A percentile compares a stretch with the other conserved stretches of the same genome.
Evolutionary conservation across 2,329 filamentous ascomycete genomes (phyloP).

Genomic region (Alternaria brassicae): DNA sequence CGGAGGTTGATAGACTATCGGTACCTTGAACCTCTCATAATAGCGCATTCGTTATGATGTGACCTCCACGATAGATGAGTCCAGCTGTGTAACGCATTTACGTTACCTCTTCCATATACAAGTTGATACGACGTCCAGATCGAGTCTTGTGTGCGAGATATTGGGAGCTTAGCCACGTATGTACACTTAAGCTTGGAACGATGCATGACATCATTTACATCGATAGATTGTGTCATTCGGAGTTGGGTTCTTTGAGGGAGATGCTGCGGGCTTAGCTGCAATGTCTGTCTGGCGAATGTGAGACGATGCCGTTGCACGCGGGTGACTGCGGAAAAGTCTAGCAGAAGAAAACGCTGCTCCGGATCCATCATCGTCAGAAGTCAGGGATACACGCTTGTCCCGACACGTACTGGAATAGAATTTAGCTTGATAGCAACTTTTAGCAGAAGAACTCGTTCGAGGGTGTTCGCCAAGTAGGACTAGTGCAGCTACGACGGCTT

Average conservation of each 20-base stretch:
- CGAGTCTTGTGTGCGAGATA: background rate
- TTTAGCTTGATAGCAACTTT: background rate
- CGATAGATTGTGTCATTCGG: no score
- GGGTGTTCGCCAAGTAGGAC: background rate
- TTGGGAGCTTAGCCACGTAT: no score
- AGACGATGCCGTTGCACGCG: background rate
- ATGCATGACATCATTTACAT: no score
- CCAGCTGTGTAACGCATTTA: background rate
- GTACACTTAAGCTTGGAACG: no score
- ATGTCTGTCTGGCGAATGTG: background rate
- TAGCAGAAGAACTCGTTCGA: background rate
- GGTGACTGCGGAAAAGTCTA: background rate
- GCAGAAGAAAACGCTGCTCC: background rate
- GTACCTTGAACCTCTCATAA: background rate
- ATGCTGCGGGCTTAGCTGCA: background rate
- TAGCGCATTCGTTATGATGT: background rate
- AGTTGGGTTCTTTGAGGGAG: no score
- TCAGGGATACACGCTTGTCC: background rate
- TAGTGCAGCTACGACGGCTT: background rate
- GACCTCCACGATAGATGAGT: background rate
- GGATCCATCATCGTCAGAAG: background rate
- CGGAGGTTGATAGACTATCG: background rate
- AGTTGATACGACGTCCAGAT: background rate
- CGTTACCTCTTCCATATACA: background rate
- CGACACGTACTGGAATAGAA: background rate